A percentile compares a stretch with the other conserved stretches of the same genome.
Conservation (phyloP, 1,284 basidiomycete species). For the Heterobasidion occidentale region DNA sequence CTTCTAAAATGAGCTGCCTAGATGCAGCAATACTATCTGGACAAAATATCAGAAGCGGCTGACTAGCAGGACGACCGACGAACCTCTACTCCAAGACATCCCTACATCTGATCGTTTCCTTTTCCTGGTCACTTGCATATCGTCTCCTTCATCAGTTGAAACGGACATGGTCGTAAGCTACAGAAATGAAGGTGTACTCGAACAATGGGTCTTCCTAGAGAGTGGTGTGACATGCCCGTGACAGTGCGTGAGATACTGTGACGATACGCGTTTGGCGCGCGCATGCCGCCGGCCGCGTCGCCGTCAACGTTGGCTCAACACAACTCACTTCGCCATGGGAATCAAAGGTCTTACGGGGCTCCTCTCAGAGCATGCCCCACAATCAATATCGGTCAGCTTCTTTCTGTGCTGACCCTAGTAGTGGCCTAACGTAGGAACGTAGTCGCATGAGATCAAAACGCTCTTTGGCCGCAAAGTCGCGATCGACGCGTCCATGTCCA, state of each 20-base stretch:
- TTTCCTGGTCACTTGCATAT: neutral
- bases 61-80: neutral
- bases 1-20: slow-evolving; percentile 29
- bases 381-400: slow-evolving; percentile 51
- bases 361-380: slow-evolving; percentile 85
- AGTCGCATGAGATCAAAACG: slow-evolving; percentile 94
- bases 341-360: slow-evolving; percentile 92
- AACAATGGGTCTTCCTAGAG: no score
- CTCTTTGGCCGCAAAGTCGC: slow-evolving; percentile 98
- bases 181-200: no score
- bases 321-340: slow-evolving; percentile 49
- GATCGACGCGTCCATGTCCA: slow-evolving; percentile 96
- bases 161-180: no score
- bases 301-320: neutral
- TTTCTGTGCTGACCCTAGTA: neutral
- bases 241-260: no score
- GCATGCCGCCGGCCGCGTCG: no score
- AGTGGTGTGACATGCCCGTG: no score
- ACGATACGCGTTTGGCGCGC: no score
- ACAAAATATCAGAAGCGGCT: neutral
- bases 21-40: neutral
- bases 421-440: neutral
- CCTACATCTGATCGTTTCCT: neutral
- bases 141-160: no score
- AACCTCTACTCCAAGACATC: neutral